Base-by-base conservation (phyloP, 1,139 yeast genomes). In the Geotrichum cucujoidarum region DNA sequence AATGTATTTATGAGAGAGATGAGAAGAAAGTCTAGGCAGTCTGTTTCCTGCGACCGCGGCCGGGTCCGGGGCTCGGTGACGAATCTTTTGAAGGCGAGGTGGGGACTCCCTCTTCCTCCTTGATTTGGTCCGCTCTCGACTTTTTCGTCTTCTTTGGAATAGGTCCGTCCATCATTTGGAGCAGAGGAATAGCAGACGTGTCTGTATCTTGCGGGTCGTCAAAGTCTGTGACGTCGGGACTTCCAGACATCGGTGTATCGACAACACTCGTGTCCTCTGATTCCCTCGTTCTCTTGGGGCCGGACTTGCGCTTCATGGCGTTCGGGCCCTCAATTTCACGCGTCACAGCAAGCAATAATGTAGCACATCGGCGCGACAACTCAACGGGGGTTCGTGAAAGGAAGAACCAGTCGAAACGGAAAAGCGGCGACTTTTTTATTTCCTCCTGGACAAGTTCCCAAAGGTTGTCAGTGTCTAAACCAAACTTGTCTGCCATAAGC, bases 381-480 rank as follows among this genome's bases (percentile, higher is more conserved):
- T 92, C 99, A 53, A 82, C 89, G 0, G 95, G 80, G 0, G 95
- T 83, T 58, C 98, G 75, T 1, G 97, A 86, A 53, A 78, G 73
- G 62, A 94, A 78, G 63, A 81, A 92, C 95, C 97, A 92, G 61
- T 92, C 95, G 63, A 89, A 92, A 40, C 78, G 74, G 70, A 92
- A 92, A 48, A 85, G 65, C 44, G 88, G 89, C 50, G 90, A 82
- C 31, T 72, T 72, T 54, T 77, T 68, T 27, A 90, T 83, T 48
- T 89, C 95, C 52, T 83, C 84, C 56, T 87, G 85, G 40, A 92
- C 78, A 58, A 76, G 78, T 55, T 90, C 96, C 60, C 78, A 83
- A 41, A 92, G 72, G 55, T 81, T 77, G 32, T 85, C 90, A 38
- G 81, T 73, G 57, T 81, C 78, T n/a, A 92, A 70, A 0, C 99